Conservation (phyloP, 805 yeast species). For the Brettanomyces custersianus region DNA sequence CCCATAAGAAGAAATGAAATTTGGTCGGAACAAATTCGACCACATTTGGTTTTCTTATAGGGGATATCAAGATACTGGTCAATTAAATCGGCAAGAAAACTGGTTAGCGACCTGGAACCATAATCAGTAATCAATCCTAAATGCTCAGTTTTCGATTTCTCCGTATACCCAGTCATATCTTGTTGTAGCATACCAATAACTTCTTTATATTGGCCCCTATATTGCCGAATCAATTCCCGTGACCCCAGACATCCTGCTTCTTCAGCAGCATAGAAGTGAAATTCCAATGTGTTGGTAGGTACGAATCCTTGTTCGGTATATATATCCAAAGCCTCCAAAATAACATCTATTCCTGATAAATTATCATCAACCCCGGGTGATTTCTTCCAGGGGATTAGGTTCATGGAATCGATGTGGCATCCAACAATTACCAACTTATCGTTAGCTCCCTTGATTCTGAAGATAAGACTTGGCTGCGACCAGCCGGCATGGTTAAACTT, state of each 20-base stretch:
- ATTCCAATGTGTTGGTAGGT: constrained; percentile 59
- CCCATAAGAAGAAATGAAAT: constrained; percentile 79
- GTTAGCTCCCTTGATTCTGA: constrained; percentile 34
- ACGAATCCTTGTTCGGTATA: not conserved
- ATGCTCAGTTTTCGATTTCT: constrained; percentile 46
- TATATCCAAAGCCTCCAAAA: constrained; percentile 48
- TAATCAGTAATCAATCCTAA: constrained; percentile 78
- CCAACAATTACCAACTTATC: constrained; percentile 62
- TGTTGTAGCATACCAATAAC: constrained; percentile 86
- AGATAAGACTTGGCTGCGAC: constrained; percentile 72
- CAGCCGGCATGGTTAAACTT: constrained; percentile 56
- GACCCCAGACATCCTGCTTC: constrained; percentile 90
- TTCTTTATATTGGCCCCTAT: constrained; percentile 33
- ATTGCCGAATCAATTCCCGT: constrained; percentile 58
- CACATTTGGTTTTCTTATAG: constrained; percentile 70
- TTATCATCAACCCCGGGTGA: constrained; percentile 97
- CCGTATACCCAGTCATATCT: constrained; percentile 86
- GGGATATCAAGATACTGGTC: constrained; percentile 58
- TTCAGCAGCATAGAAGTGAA: constrained; percentile 93
- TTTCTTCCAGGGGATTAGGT: constrained; percentile 47
- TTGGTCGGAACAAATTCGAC: constrained; percentile 92
- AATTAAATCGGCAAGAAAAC: constrained; percentile 54
- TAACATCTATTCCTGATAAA: constrained; percentile 80
- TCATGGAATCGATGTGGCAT: constrained; percentile 82
- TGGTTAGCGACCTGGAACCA: constrained; percentile 44